Base-by-base conservation (phyloP, 2,329 filamentous ascomycete species). In the Bimuria novae-zelandiae region DNA sequence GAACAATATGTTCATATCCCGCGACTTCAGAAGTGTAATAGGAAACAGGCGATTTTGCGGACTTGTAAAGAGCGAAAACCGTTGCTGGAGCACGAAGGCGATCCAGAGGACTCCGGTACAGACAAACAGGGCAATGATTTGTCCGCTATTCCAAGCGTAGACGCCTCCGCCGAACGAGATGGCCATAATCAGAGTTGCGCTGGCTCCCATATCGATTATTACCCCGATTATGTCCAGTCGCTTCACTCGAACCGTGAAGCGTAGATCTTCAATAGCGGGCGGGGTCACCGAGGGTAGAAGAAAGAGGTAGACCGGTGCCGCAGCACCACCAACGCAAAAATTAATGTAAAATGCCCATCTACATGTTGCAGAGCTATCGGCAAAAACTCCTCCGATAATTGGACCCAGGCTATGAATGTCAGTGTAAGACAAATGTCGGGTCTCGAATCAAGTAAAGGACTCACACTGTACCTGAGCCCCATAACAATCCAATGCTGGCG, bases 101-200 rank as follows among this genome's bases (percentile, higher is more conserved):
- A 79, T 62, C 29, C 76, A 68, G 0, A 77, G 56, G 0, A 80
- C 66, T 1, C 70, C 78, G 14, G 76, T 76, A 1, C 79, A 53
- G 11, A 78, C 70, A 64, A 79, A 83, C 1, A 79, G 63, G 0
- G 69, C 71, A 37, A 84, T 82, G 17, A 73, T 72, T 0, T 69
- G 61, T 0, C 70, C 74, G 7, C 69, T 73, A 49, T 70, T 59
- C 81, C 81, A 84, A 0, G 71, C 59, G 42, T 77, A 85, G 4
- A 76, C 30, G 1, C 70, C 65, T 3, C 82, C 82, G 7, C 79
- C 82, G 37, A 84, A 81, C 49, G 73, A 75, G 52, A 84, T 75
- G 2, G 75, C 81, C 68, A 85, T 76, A 23, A 80, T 68, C 23
- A 79, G 55, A 7, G 68, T 67, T 1, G 73, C 60, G 32, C 77